Conservation (phyloP, 257 asterid genomes). For the Datura wrightii region DNA sequence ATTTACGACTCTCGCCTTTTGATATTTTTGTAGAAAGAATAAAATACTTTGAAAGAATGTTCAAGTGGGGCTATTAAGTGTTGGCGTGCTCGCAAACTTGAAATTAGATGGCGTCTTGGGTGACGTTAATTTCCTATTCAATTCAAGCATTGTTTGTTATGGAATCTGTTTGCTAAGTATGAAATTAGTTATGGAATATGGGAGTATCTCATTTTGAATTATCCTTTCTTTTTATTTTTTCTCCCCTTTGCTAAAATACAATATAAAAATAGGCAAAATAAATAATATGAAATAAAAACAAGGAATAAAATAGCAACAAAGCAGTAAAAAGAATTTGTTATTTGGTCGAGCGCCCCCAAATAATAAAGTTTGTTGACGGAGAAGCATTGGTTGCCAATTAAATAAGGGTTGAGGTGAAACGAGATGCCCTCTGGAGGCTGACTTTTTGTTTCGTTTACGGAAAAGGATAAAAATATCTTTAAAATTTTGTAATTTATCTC, state of each 20-base stretch:
- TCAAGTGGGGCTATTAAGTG: neutral
- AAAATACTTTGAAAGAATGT: neutral
- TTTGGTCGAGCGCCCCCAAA: neutral
- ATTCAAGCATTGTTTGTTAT: neutral
- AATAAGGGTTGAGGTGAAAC: too few species aligned
- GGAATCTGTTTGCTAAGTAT: neutral
- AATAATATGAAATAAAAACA: neutral
- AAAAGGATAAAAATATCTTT: too few species aligned
- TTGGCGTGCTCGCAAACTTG: neutral
- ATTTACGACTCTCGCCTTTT: neutral
- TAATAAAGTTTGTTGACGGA: neutral
- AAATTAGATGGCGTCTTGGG: neutral
- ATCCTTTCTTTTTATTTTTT: neutral
- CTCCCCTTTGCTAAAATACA: neutral
- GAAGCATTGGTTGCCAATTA: neutral
- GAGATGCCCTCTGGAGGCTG: neutral
- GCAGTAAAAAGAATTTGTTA: too few species aligned
- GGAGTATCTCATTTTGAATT: neutral
- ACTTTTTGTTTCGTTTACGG: neutral
- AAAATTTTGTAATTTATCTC: too few species aligned
- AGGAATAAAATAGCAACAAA: too few species aligned
- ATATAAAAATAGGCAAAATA: neutral
- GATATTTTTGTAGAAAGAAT: neutral
- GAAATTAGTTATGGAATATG: neutral
- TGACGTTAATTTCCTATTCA: neutral